These are phyloP conservation scores for Zalaria sp. DNA, from an alignment of 2,329 filamentous ascomycete species.

Conservation along the genomic window DNA sequence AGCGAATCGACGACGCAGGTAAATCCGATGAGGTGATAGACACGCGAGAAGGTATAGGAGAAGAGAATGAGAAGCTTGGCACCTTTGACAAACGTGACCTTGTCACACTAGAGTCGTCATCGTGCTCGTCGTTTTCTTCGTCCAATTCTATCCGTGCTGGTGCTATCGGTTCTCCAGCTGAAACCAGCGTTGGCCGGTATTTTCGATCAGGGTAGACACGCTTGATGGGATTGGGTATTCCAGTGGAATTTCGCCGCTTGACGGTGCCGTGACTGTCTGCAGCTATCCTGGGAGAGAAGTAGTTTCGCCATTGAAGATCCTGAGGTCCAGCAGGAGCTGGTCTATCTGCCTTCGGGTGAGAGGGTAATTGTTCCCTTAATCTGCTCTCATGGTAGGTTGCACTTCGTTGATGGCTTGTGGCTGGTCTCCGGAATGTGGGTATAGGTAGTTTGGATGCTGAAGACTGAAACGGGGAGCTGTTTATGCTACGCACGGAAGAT, in stretches of 20 bases:
- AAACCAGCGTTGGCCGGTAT: conserved; percentile 19
- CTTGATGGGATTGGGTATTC: conserved; percentile 23
- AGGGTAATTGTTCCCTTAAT: not conserved
- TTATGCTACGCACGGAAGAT: conserved; percentile 38
- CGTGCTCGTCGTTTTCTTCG: conserved; percentile 6
- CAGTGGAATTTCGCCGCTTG: conserved; percentile 14
- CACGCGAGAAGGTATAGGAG: not conserved
- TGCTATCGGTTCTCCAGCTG: conserved; percentile 12
- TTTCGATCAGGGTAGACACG: conserved; percentile 20
- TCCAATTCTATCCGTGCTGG: conserved; percentile 13
- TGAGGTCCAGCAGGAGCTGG: conserved; percentile 1
- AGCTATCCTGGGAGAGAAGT: conserved; percentile 18
- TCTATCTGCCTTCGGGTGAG: not conserved
- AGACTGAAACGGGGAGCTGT: conserved; percentile 30
- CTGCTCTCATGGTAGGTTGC: conserved; percentile 43
- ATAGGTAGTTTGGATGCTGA: conserved; percentile 48
- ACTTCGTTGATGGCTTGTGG: conserved; percentile 66
- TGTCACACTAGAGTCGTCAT: not conserved
- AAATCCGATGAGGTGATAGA: not conserved
- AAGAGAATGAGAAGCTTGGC: not conserved
- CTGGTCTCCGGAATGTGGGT: conserved; percentile 54
- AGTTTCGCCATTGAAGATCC: conserved; percentile 16
- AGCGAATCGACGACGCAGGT: not conserved
- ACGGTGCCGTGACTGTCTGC: conserved; percentile 7
- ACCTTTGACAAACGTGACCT: not conserved